Evolutionary conservation across 192 early-diverging fungal species (phyloP).

Genomic region (Glomus cerebriforme): DNA sequence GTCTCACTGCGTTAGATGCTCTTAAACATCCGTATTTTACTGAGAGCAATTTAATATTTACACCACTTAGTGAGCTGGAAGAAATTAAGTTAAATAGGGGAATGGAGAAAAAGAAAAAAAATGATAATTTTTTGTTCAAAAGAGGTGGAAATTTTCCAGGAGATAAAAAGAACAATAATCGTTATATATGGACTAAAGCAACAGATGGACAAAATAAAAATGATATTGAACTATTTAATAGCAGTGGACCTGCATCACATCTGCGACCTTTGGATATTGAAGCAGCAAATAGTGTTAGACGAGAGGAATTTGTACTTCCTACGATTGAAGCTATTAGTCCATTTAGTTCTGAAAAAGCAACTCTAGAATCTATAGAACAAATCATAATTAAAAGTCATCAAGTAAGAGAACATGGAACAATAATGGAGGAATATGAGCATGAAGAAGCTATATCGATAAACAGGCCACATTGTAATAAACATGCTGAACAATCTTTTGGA

Average conservation of each 20-base stretch:
- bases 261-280: conserved; percentile 4
- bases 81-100: not conserved
- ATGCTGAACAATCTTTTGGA: not conserved
- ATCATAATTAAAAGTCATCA: not conserved
- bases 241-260: not conserved
- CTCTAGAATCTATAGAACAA: not conserved
- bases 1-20: conserved; percentile 14
- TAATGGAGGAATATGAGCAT: not conserved
- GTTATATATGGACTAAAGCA: conserved; percentile 19
- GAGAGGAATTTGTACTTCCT: conserved; percentile 17
- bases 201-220: conserved; percentile 1
- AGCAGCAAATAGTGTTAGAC: not conserved
- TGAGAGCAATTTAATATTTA: conserved; percentile 12
- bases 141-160: conserved; percentile 1
- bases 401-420: not conserved
- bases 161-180: conserved; percentile 5
- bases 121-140: conserved; percentile 6
- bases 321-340: conserved; percentile 1
- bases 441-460: not conserved
- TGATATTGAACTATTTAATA: no score
- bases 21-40: conserved; percentile 24
- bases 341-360: not conserved
- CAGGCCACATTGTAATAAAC: no score
- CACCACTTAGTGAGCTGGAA: not conserved
- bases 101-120: conserved; percentile 19